Percentiles rank a stretch among this genome's conserved stretches.
These are phyloP conservation scores for Santalum album DNA, from an alignment of 164 flowering plant species.

Conservation along the genomic window DNA sequence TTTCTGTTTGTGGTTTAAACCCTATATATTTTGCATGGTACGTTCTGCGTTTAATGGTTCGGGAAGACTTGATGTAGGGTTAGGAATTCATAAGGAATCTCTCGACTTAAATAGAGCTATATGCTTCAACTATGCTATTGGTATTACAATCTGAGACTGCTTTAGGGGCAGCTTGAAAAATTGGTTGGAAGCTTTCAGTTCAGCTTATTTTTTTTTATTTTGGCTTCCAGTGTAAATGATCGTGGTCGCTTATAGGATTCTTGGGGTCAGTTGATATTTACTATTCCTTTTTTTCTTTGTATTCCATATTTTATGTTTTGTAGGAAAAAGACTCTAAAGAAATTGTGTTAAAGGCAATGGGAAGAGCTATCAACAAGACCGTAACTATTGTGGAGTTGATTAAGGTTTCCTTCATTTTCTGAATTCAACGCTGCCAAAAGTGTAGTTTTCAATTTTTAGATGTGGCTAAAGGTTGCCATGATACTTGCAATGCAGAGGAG, in stretches of 20 bases:
- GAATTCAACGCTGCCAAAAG: no score
- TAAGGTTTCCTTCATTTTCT: slow-evolving; percentile 34
- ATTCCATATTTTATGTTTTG: background rate
- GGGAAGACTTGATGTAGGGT: background rate
- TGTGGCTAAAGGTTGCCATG: slow-evolving; percentile 6
- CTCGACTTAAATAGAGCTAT: background rate
- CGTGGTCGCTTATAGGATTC: no score
- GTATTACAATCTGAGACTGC: no score
- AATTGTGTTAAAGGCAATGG: slow-evolving; percentile 88
- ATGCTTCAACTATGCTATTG: background rate
- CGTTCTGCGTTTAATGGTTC: no score
- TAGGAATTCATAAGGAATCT: background rate
- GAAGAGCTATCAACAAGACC: slow-evolving; percentile 88
- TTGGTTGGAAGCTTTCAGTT: no score
- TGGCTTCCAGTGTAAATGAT: no score
- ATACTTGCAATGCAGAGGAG: slow-evolving; percentile 49
- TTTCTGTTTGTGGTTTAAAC: no score
- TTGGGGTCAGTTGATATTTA: background rate
- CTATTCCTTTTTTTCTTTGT: background rate
- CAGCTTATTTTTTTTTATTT: no score
- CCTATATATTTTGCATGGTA: no score
- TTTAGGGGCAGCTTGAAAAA: no score
- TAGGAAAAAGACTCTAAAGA: slow-evolving; percentile 74
- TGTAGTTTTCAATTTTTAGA: background rate
- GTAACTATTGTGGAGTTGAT: slow-evolving; percentile 77